Evolutionary conservation across 108 stramenopile genomes (phyloP), one percentile per base, ranked within the genome.

Genomic region (Discostella stelligeroides): DNA sequence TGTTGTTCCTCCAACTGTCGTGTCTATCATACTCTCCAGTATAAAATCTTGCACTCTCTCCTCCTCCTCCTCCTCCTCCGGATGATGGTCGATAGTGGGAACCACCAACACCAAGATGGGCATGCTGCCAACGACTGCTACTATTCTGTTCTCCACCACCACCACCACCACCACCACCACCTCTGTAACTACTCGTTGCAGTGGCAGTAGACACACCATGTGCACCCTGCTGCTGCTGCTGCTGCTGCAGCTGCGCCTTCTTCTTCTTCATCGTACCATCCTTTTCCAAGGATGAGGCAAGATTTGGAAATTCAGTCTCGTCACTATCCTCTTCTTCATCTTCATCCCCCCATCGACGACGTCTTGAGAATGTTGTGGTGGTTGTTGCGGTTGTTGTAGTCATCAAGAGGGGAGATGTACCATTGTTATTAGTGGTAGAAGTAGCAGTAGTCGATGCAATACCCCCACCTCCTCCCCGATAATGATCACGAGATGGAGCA

Each of bases 291-390:
- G 57, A 12, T 34, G 9, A 27, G 15, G 27, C 23, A 2, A 45
- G 21, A 4, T 3, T n/a, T 57, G 27, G 54, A 8, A 13, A 45
- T 18, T 58, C 68, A 60, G 60, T 56, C 21, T 10, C 54, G 15
- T 56, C 57, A 48, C 58, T 59, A 5, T 69, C 68, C 29, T 69
- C 68, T 40, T 70, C 69, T 17, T 61, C 60, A 1, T 70, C 69
- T 24, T 70, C 58, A 34, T 70, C 69, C 1, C 59, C 69, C 69
- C 69, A 70, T 41, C 64, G 48, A 34, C 56, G 48, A 34, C 34
- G 34, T 34, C 34, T 34, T 28, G 12, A 42, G 60, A 34, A 23
- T 39, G 40, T 3, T 5, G 34, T 34, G 6, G 34, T 34, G 6
- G 34, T 34, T 5, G 3, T 34, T 3, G 34, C 34, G 34, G 6